These are phyloP conservation scores for Ramicandelaber brevisporus DNA, from an alignment of 192 early-diverging fungal genomes.

Conservation along the genomic window DNA sequence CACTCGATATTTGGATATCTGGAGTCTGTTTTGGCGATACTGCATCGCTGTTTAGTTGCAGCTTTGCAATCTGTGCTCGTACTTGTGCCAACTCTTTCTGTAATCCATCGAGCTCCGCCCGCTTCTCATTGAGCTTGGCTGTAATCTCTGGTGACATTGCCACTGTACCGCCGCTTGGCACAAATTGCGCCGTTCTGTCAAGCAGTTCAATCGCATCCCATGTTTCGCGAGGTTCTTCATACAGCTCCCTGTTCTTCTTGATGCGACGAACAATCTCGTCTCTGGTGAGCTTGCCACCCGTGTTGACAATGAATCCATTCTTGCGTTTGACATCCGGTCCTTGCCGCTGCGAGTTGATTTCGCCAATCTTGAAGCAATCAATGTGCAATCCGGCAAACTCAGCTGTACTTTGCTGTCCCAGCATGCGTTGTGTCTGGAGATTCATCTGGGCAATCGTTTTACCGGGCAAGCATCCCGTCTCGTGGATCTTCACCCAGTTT, in stretches of 20 bases:
- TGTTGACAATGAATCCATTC: conserved; percentile 86
- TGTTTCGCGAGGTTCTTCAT: conserved; percentile 35
- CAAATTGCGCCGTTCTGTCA: no score
- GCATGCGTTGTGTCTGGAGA: conserved; percentile 75
- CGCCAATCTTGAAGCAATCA: conserved; percentile 64
- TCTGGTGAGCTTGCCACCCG: conserved; percentile 47
- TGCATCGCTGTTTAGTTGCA: conserved; percentile 11
- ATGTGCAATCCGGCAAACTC: conserved; percentile 87
- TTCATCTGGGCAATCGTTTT: conserved; percentile 98
- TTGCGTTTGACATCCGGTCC: conserved; percentile 70
- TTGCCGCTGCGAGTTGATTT: conserved; percentile 56
- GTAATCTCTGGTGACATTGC: conserved; percentile 45
- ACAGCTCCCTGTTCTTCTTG: conserved; percentile 48
- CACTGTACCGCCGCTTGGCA: no score
- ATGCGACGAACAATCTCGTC: conserved; percentile 47
- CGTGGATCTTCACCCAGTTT: conserved; percentile 92
- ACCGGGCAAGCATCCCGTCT: conserved; percentile 62
- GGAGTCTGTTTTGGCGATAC: no score
- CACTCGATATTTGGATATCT: no score
- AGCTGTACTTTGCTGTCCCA: conserved; percentile 87
- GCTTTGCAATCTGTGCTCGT: conserved; percentile 21
- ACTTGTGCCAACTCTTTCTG: conserved; percentile 29
- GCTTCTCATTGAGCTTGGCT: conserved; percentile 26
- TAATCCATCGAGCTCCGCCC: conserved; percentile 27
- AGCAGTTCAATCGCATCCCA: conserved; percentile 51